phyloP scores from a whole-genome alignment of 2,329 filamentous ascomycete species.

The Apiospora arundinis region DNA sequence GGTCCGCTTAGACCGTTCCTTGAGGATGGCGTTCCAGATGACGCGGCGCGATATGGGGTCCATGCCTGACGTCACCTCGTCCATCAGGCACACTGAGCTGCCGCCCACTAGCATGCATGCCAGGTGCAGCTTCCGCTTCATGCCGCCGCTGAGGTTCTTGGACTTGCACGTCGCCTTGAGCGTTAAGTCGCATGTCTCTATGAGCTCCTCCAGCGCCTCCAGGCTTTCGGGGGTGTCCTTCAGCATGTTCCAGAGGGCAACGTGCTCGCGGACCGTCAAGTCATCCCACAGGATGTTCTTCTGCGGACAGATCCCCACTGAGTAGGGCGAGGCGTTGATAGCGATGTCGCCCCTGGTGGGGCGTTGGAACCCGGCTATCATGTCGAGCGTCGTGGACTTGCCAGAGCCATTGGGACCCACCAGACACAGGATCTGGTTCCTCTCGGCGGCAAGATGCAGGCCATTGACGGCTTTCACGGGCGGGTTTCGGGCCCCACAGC shows the following conservation, averaged over 20 bases:
- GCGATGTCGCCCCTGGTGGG: conserved; percentile 66
- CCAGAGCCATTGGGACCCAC: conserved; percentile 75
- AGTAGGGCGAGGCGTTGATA: conserved; percentile 56
- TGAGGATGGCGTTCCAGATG: conserved; percentile 39
- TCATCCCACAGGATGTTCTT: conserved; percentile 80
- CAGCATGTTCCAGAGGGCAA: conserved; percentile 71
- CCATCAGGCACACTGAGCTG: conserved; percentile 73
- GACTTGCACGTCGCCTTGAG: conserved; percentile 67
- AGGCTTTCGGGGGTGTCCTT: conserved; percentile 61
- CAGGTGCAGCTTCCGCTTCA: conserved; percentile 78
- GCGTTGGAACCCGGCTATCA: conserved; percentile 68
- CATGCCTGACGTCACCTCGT: conserved; percentile 76
- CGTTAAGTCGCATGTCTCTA: conserved; percentile 68
- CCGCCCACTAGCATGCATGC: conserved; percentile 82
- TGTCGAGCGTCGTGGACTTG: conserved; percentile 73
- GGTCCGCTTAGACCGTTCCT: conserved; percentile 35
- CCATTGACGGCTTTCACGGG: conserved; percentile 62
- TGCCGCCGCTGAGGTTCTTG: conserved; percentile 73
- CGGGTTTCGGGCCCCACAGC: conserved; percentile 30
- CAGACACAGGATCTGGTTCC: conserved; percentile 69
- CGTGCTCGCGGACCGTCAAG: conserved; percentile 74
- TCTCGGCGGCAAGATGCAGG: conserved; percentile 62
- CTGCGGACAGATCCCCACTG: conserved; percentile 72
- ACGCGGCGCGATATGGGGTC: conserved; percentile 69
- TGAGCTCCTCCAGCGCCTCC: conserved; percentile 55